phyloP scores from a whole-genome alignment of 495 filamentous ascomycete genomes.

The Chaetomium tenue region DNA sequence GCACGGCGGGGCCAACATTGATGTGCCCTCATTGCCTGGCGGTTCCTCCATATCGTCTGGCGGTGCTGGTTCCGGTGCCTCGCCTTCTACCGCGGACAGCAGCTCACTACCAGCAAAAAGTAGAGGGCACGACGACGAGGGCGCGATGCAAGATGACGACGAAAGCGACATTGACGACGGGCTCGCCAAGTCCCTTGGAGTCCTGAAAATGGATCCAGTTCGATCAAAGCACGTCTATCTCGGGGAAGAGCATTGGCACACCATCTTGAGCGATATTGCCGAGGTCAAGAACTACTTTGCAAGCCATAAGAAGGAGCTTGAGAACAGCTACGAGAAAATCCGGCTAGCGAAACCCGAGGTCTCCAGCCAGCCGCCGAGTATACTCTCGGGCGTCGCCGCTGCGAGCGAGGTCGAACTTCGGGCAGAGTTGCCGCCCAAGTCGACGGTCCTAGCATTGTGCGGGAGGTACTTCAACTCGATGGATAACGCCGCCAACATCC shows the following conservation, averaged over 20 bases:
- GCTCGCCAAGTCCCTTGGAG: constrained; percentile 77
- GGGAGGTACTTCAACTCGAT: constrained; percentile 66
- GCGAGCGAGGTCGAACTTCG: constrained; percentile 73
- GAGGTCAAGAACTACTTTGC: constrained; percentile 91
- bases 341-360: constrained; percentile 59
- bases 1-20: constrained; percentile 71
- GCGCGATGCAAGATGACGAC: constrained; percentile 54
- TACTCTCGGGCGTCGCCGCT: constrained; percentile 71
- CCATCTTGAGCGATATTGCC: constrained; percentile 81
- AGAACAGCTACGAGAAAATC: constrained; percentile 60
- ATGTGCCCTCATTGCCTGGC: constrained; percentile 34
- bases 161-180: constrained; percentile 80
- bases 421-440: constrained; percentile 73
- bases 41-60: constrained; percentile 54
- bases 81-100: constrained; percentile 63
- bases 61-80: constrained; percentile 60
- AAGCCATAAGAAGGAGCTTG: constrained; percentile 55
- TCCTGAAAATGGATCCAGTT: constrained; percentile 82
- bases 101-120: constrained; percentile 56
- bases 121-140: constrained; percentile 54
- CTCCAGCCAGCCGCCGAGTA: constrained; percentile 61
- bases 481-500: constrained; percentile 61
- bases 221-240: constrained; percentile 79
- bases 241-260: constrained; percentile 87
- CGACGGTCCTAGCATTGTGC: constrained; percentile 75